Base-by-base conservation (phyloP, 192 early-diverging fungal genomes). In the Coemansia sp. region DNA sequence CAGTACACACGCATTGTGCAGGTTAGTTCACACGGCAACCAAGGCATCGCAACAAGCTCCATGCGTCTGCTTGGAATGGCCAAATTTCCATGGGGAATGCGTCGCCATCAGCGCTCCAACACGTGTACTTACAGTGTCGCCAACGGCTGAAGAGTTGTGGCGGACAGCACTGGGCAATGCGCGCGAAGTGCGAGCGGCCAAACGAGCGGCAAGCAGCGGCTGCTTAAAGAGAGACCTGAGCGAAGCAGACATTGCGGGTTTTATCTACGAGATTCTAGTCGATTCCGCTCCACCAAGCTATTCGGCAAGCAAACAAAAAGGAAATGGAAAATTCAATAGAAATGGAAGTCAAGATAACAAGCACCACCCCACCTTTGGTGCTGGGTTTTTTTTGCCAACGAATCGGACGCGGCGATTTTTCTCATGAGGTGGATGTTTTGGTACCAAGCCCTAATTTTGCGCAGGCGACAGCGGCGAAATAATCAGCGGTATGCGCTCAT, bases 201-300 rank as follows among this genome's bases (percentile, higher is more conserved):
- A 36, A 33, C 74, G 74, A 19, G 68, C 65, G 50, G 68, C 74
- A 60, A 68, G 43, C 43, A 46, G 43, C 11, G 68, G 74, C 65
- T 67, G 67, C 44, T 56, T 71, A 69, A 71, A 68, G 19, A 77
- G 65, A 3, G 57, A 54, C 58, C 64, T 77, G 58, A 77, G 64
- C 26, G 69, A 46, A 24, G 57, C 61, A 56, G 68, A 77, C 74
- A 77, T 77, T 66, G 18, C 29, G 7, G 7, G 2, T 32, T 32
- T 32, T 37, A 53, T 26, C 10, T n/a, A 56, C 37, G 18, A 22
- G 41, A 43, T 43, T 43, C 8, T n/a, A 43, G 41, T 10, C 21
- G 21, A 43, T 43, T 43, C 41, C 41, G 41, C 41, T 17, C 21
- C 41, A 43, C 19, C 18, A 43, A 43, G 8, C 41, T 48, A 56